Base-by-base conservation (phyloP, 2,329 filamentous ascomycete species). In the Phialophora chinensis region DNA sequence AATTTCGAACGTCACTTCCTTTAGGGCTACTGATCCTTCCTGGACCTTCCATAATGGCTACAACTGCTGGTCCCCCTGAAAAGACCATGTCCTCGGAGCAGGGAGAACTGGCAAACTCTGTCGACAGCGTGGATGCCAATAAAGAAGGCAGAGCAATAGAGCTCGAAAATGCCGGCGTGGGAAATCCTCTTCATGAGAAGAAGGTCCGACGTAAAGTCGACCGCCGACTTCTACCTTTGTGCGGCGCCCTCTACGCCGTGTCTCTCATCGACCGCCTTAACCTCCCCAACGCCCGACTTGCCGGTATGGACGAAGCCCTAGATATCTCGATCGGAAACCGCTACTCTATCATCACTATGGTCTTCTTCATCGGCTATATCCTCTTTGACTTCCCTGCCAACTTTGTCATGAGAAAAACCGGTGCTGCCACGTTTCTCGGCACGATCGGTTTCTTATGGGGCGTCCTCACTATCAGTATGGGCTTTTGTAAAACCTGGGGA, bases 311-410 rank as follows among this genome's bases (percentile, higher is more conserved):
- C 17, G 27, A 50, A n/a, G 57, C 23, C 2, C 14, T 60, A 27
- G 42, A 27, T 12, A 33, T 50, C 25, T 31, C 23, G 3, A 50
- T 50, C 14, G 57, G 57, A 8, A 60, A 35, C 14, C 42, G 44
- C 14, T 50, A 50, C 57, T 60, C 57, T 2, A 69, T 75, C 53
- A 65, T 74, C 17, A 66, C 73, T 7, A 68, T 76, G 68, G 67
- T 75, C 12, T 75, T 75, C 57, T 76, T 76, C 57, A 68, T 73
- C 49, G 66, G 72, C 25, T 74, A 75, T 31, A 69, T 72, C 35
- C 23, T 66, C 44, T 62, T 57, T 31, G 58, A 83, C 67, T 74
- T 83, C 10, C 81, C 82, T 3, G 78, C 79, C 66, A 83, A 83
- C 68, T 68, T 84, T 11, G 66, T 84, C 8, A 73, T 84, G 62